Percentiles rank a stretch among this genome's conserved stretches.
phyloP scores from a whole-genome alignment of 1,284 basidiomycete genomes.

The Tilletia indica region DNA sequence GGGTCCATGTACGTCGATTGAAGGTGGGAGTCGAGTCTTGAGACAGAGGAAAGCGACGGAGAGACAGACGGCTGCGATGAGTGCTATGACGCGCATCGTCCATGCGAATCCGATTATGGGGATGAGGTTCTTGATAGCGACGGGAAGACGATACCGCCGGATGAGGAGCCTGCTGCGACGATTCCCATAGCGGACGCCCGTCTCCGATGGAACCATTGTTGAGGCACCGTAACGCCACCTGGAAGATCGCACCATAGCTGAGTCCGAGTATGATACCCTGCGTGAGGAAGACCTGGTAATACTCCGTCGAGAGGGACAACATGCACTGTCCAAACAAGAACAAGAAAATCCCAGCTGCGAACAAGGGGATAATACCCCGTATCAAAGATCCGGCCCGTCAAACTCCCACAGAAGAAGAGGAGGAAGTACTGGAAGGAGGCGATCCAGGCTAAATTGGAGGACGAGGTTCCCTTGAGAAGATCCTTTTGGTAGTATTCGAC shows the following conservation, averaged over 20 bases:
- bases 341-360: conserved; percentile 28
- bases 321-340: conserved; percentile 28
- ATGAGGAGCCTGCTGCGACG: conserved; percentile 34
- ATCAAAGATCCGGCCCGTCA: conserved; percentile 39
- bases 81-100: conserved; percentile 39
- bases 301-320: conserved; percentile 12
- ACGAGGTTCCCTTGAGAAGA: conserved; percentile 29
- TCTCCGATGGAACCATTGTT: conserved; percentile 19
- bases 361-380: conserved; percentile 23
- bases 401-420: conserved; percentile 31
- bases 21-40: conserved; percentile 20
- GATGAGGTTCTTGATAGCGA: conserved; percentile 34
- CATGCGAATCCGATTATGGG: conserved; percentile 37
- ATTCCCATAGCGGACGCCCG: conserved; percentile 1
- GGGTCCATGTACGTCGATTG: background rate
- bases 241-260: background rate
- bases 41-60: conserved; percentile 21
- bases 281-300: too few species aligned
- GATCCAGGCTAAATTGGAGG: conserved; percentile 37
- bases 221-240: conserved; percentile 16
- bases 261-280: too few species aligned
- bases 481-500: conserved; percentile 30
- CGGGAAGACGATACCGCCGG: conserved; percentile 44
- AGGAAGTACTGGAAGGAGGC: conserved; percentile 40
- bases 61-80: conserved; percentile 33